A percentile compares a stretch with the other conserved stretches of the same genome.
Evolutionary conservation across 179 eudicot species (phyloP).

Genomic region (Beta macrorhiza): DNA sequence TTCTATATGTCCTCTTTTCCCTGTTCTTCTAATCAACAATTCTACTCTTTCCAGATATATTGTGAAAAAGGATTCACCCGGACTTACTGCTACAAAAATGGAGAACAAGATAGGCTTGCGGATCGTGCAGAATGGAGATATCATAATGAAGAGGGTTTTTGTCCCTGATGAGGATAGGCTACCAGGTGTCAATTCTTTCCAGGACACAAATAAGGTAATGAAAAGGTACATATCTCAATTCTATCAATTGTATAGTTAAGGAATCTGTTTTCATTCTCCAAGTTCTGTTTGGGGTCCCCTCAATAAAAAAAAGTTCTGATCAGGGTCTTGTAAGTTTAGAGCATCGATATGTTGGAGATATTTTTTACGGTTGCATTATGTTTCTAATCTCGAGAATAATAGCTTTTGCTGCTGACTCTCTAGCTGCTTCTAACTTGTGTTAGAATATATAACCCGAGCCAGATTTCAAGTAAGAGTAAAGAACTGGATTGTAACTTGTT

Average conservation of each 20-base stretch:
- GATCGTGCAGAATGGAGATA: slow-evolving; percentile 96
- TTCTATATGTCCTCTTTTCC: background rate
- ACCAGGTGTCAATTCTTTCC: slow-evolving; percentile 86
- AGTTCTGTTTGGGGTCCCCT: too few species aligned
- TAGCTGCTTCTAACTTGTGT: background rate
- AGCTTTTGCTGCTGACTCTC: background rate
- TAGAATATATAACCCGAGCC: background rate
- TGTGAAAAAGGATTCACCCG: slow-evolving; percentile 80
- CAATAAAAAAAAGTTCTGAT: background rate
- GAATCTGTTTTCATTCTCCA: too few species aligned
- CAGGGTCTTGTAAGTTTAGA: background rate
- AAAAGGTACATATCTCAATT: background rate
- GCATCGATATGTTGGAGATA: background rate
- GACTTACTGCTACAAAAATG: slow-evolving; percentile 82
- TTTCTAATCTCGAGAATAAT: background rate
- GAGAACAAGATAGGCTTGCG: slow-evolving; percentile 87
- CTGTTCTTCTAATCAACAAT: slow-evolving; percentile 1
- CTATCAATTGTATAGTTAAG: background rate
- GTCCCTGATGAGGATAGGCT: slow-evolving; percentile 86
- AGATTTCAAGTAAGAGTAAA: background rate
- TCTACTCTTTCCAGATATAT: slow-evolving; percentile 51
- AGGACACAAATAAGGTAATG: slow-evolving; percentile 85
- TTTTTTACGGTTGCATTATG: background rate
- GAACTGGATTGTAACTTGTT: background rate
- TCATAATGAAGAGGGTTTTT: slow-evolving; percentile 67